These are phyloP conservation scores for Talaromyces proteolyticus DNA, from an alignment of 495 filamentous ascomycete species.

Conservation along the genomic window DNA sequence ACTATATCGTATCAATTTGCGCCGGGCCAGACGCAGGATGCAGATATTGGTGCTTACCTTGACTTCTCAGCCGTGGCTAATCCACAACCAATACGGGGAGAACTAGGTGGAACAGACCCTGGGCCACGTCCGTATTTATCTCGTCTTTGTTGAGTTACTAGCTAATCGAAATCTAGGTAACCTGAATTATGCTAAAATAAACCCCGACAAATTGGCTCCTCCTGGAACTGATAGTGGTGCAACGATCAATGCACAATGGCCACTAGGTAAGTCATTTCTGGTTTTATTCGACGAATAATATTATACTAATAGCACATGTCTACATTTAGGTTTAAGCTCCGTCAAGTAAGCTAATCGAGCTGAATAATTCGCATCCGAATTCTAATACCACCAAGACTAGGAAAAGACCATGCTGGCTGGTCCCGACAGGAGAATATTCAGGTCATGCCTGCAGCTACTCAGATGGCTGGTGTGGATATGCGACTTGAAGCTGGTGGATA, in stretches of 20 bases:
- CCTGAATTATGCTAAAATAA: constrained; percentile 53
- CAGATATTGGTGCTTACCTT: constrained; percentile 53
- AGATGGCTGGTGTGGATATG: constrained; percentile 78
- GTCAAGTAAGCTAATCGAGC: constrained; percentile 30
- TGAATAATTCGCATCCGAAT: background rate
- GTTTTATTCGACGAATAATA: background rate
- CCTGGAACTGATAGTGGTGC: constrained; percentile 59
- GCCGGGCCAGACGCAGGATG: constrained; percentile 50
- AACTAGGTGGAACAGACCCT: constrained; percentile 51
- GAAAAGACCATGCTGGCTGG: constrained; percentile 56
- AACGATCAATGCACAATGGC: constrained; percentile 66
- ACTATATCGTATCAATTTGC: constrained; percentile 37
- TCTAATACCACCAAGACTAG: constrained; percentile 26
- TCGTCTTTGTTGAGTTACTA: background rate
- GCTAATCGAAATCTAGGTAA: constrained; percentile 30
- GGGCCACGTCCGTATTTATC: constrained; percentile 44
- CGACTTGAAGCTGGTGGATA: constrained; percentile 60
- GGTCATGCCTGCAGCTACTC: constrained; percentile 56
- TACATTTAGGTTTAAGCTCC: constrained; percentile 44
- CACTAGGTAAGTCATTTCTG: constrained; percentile 42
- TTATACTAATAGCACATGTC: background rate
- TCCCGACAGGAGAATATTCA: constrained; percentile 60
- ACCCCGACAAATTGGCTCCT: constrained; percentile 61
- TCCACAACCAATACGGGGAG: constrained; percentile 66
- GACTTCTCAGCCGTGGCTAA: constrained; percentile 56